Evolutionary conservation across 345 rosid species (phyloP).

Genomic region (Boechera retrofracta): DNA sequence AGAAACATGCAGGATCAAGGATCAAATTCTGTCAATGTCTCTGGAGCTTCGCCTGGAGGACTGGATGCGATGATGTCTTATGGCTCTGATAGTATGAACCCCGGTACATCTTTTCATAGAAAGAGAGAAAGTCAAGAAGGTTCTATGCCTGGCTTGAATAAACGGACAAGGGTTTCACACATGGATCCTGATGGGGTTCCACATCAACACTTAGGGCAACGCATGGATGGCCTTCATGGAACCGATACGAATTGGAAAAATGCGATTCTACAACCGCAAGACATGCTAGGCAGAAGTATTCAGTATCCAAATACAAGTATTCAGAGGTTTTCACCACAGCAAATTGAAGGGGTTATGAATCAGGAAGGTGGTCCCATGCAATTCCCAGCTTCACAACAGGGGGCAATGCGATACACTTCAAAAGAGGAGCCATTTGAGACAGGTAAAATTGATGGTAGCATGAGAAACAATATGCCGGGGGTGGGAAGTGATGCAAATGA

Average conservation of each 20-base stretch:
- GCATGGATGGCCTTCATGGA: slow-evolving; percentile 66
- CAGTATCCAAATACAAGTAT: slow-evolving; percentile 61
- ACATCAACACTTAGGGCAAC: slow-evolving; percentile 68
- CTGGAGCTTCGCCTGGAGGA: slow-evolving; percentile 66
- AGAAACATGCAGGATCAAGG: slow-evolving; percentile 76
- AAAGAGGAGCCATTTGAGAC: slow-evolving; percentile 84
- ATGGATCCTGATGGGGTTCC: slow-evolving; percentile 69
- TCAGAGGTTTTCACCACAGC: slow-evolving; percentile 75
- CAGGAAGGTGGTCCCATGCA: slow-evolving; percentile 65
- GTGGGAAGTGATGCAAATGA: slow-evolving; percentile 63
- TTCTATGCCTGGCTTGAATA: slow-evolving; percentile 63
- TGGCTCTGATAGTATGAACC: slow-evolving; percentile 55
- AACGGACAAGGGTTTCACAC: slow-evolving; percentile 61
- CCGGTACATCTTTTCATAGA: slow-evolving; percentile 59
- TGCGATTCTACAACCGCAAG: slow-evolving; percentile 60
- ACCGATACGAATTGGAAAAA: slow-evolving; percentile 74
- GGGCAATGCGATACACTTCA: slow-evolving; percentile 60
- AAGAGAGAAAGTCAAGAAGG: slow-evolving; percentile 82
- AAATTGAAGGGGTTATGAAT: slow-evolving; percentile 70
- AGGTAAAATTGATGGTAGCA: slow-evolving; percentile 64
- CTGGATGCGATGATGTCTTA: slow-evolving; percentile 73
- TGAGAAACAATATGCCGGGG: slow-evolving; percentile 57
- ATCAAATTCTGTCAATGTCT: slow-evolving; percentile 52
- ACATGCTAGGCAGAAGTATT: slow-evolving; percentile 62
- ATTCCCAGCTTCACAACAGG: slow-evolving; percentile 61